These are phyloP conservation scores for Carex littledalei DNA, from an alignment of 176 grass and related monocot species.

Conservation along the genomic window DNA sequence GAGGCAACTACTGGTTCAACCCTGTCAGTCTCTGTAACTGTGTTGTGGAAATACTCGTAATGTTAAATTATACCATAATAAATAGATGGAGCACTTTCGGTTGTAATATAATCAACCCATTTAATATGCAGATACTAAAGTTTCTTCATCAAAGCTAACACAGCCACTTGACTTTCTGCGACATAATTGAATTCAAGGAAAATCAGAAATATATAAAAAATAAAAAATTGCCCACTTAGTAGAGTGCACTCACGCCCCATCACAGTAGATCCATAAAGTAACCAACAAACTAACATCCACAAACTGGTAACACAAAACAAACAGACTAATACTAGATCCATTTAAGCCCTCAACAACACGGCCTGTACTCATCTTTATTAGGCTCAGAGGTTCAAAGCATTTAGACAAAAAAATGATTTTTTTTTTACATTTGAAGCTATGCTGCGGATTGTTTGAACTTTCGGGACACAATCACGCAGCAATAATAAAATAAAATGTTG, in stretches of 20 bases:
- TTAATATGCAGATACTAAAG: not conserved
- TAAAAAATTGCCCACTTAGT: not conserved
- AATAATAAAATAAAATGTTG: too few species aligned
- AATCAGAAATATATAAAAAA: not conserved
- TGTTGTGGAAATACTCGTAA: not conserved
- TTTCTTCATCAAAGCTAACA: not conserved
- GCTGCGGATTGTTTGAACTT: too few species aligned
- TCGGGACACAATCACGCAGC: too few species aligned
- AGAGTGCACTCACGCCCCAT: not conserved
- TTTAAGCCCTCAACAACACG: too few species aligned
- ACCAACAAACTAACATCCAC: conserved; percentile 18
- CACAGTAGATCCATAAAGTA: not conserved
- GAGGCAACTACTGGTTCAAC: too few species aligned
- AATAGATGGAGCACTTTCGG: not conserved
- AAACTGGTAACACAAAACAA: not conserved
- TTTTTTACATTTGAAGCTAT: too few species aligned
- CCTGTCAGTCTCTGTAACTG: not conserved
- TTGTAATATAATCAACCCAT: not conserved
- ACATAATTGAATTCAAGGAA: not conserved
- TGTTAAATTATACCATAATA: not conserved
- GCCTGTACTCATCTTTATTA: too few species aligned
- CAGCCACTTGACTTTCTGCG: not conserved
- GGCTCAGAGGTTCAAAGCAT: too few species aligned
- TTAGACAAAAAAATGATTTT: too few species aligned
- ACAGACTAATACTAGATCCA: not conserved